Base-by-base conservation (phyloP, 1,284 basidiomycete species). In the Sporisorium reilianum region DNA sequence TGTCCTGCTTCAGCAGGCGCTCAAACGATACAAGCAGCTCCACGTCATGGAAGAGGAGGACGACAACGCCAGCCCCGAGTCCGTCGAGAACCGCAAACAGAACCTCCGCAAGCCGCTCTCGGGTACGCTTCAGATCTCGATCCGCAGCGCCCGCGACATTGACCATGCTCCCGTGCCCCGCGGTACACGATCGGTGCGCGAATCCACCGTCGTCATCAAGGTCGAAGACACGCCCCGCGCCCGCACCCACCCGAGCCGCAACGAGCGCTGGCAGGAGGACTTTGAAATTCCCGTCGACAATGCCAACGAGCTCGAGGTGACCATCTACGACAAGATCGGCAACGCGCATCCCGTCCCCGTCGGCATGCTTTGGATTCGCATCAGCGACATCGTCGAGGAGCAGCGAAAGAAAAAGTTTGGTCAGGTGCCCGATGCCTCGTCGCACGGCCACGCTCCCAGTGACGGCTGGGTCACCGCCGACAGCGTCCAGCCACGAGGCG, bases 231-330 rank as follows among this genome's bases (percentile, higher is more conserved):
- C 92, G 22, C 93, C 95, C 77, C 89, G 93, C 8, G 95, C 94
- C 9, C 90, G 92, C 62, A 96, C 96, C 0, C 94, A 97, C 82
- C 92, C 94, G 8, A 92, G 94, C 22, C 91, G 95, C 71, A 96
- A 91, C 50, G 97, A 99, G 86, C 90, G 92, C 51, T 99, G 97
- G 97, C 93, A 94, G 85, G 96, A 99, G 86, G 93, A 94, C 66
- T 98, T 99, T 74, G 93, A 97, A 85, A 93, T 99, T 69, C 89
- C 92, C 1, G 93, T 99, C 53, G 96, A 98, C 87, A 98, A 97
- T 85, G 95, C 95, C 36, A 98, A 96, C 85, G 97, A 99, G 88
- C 93, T 98, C 58, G 97, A 99, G 86, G 91, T 99, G 51, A 94
- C 94, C 16, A 90, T 99, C 26, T 97, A 95, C 81, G 97, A 99